phyloP scores from a whole-genome alignment of 2,329 filamentous ascomycete species.

The Colletotrichum sp. region DNA sequence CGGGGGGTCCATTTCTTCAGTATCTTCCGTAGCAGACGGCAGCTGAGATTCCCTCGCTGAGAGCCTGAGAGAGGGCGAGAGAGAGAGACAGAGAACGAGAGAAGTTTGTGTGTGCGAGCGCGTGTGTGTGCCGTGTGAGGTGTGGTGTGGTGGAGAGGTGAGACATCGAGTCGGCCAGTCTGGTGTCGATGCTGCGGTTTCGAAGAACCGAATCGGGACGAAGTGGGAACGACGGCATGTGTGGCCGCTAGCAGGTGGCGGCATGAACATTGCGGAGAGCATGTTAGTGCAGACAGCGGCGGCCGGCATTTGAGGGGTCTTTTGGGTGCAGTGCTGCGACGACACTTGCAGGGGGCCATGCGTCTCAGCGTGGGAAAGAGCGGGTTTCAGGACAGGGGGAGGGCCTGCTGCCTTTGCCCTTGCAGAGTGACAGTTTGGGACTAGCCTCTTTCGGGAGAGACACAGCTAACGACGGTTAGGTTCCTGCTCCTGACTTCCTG shows the following conservation, averaged over 20 bases:
- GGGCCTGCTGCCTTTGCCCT: not conserved
- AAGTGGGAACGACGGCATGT: not conserved
- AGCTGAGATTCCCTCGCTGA: not conserved
- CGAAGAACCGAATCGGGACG: slow-evolving; percentile 7
- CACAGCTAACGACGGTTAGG: not conserved
- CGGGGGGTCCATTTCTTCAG: not conserved
- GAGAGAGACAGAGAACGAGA: not conserved
- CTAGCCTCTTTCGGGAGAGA: not conserved
- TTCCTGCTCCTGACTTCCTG: not conserved
- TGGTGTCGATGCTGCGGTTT: slow-evolving; percentile 8
- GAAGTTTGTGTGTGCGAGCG: not conserved
- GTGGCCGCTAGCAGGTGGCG: not conserved
- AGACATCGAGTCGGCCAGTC: slow-evolving; percentile 1
- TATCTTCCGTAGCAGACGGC: not conserved
- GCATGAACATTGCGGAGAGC: not conserved
- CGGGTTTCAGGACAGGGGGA: slow-evolving; percentile 23
- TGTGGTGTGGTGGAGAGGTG: not conserved
- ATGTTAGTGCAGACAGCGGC: slow-evolving; percentile 1
- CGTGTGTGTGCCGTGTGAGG: not conserved
- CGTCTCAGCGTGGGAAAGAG: slow-evolving; percentile 23
- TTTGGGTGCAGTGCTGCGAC: slow-evolving; percentile 12
- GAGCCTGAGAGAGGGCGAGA: not conserved
- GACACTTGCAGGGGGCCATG: slow-evolving; percentile 14
- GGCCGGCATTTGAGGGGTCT: not conserved
- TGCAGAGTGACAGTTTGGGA: not conserved